phyloP scores from a whole-genome alignment of 495 filamentous ascomycete species.

The Podospora anserina region DNA sequence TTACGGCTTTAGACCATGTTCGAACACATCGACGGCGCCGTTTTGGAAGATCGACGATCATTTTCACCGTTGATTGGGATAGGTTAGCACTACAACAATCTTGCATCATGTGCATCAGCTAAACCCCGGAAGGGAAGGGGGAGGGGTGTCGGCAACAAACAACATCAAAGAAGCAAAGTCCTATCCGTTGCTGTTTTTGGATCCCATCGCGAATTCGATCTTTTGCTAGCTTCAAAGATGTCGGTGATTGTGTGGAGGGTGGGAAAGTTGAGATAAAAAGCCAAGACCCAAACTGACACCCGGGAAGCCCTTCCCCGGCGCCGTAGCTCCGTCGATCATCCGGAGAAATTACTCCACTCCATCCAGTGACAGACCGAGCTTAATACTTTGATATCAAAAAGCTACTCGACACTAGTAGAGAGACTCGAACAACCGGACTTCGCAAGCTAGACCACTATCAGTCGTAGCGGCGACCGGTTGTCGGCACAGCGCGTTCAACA shows the following conservation, averaged over 20 bases:
- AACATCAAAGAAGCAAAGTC: background rate
- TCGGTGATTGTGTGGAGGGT: background rate
- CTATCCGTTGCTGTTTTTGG: background rate
- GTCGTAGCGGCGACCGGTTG: conserved; percentile 1
- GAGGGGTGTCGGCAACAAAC: background rate
- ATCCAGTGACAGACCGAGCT: background rate
- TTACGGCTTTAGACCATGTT: background rate
- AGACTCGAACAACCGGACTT: background rate
- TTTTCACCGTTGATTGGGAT: background rate
- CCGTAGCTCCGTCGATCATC: conserved; percentile 4
- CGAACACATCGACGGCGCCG: background rate
- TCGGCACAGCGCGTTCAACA: background rate
- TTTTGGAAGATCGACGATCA: background rate
- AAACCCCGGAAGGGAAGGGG: background rate
- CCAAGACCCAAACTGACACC: background rate
- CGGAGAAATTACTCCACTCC: conserved; percentile 4
- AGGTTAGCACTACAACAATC: background rate
- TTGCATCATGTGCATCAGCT: background rate
- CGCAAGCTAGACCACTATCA: background rate
- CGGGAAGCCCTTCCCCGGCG: background rate
- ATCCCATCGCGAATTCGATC: background rate
- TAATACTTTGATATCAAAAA: no score
- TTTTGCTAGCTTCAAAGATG: background rate
- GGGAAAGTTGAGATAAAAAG: background rate
- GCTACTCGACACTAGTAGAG: no score